Conservation (phyloP, 257 asterid species). For the Solanum clarkiae region DNA sequence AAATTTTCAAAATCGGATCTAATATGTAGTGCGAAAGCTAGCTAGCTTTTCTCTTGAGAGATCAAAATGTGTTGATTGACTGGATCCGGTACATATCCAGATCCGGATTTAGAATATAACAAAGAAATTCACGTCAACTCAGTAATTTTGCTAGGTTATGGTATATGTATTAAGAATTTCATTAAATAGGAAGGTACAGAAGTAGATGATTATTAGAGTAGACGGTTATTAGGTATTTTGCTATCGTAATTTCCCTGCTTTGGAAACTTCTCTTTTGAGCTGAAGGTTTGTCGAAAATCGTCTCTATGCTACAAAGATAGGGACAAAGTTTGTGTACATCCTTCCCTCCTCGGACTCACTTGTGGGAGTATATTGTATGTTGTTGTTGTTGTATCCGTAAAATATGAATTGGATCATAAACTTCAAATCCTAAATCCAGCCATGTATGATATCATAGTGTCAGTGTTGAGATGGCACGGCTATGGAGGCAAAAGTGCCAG, state of each 20-base stretch:
- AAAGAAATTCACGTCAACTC: not conserved
- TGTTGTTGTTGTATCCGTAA: not conserved
- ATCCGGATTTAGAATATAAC: not conserved
- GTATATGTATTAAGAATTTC: too few relatives aligned
- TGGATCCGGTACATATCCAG: not conserved
- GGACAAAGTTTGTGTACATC: not conserved
- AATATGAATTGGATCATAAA: not conserved
- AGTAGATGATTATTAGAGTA: not conserved
- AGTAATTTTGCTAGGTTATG: not conserved
- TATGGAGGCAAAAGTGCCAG: not conserved
- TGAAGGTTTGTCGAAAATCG: fast-evolving
- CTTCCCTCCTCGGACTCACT: not conserved
- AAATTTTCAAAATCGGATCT: not conserved
- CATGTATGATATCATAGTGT: not conserved
- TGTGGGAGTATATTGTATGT: not conserved
- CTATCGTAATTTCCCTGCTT: not conserved
- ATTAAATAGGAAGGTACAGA: not conserved
- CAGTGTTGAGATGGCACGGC: not conserved
- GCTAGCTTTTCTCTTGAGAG: not conserved
- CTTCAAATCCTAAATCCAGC: not conserved
- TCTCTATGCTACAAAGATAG: not conserved
- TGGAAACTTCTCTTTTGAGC: not conserved
- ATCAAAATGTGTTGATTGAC: not conserved
- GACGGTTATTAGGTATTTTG: not conserved
- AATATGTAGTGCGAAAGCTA: not conserved